Conservation (phyloP, 805 yeast species). For the Starmerella powellii region DNA sequence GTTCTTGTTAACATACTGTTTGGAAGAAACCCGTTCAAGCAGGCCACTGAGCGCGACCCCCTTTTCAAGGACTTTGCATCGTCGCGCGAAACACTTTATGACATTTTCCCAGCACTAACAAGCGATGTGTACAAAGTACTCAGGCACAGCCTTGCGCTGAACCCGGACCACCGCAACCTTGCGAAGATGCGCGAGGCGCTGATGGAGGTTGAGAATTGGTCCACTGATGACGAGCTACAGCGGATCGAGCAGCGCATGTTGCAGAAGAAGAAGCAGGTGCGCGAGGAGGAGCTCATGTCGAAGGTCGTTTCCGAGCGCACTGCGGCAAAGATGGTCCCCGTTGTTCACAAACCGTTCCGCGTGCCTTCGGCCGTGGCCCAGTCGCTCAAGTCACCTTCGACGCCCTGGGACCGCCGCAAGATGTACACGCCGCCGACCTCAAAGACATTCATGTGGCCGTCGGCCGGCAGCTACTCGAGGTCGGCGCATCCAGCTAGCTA, state of each 20-base stretch:
- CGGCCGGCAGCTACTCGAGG: background rate
- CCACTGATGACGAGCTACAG: constrained; percentile 66
- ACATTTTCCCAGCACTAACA: constrained; percentile 80
- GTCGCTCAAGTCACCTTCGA: constrained; percentile 16
- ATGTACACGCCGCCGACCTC: constrained; percentile 24
- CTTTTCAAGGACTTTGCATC: constrained; percentile 74
- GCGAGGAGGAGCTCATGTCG: background rate
- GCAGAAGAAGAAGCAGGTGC: background rate
- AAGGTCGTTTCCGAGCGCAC: constrained; percentile 3
- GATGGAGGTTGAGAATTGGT: constrained; percentile 48
- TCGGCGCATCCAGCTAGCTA: background rate
- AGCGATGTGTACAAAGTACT: constrained; percentile 76
- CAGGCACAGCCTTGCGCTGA: constrained; percentile 65
- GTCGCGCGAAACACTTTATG: constrained; percentile 80
- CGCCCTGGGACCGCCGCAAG: constrained; percentile 22
- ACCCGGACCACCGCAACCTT: constrained; percentile 74
- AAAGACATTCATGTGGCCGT: background rate
- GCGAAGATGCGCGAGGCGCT: constrained; percentile 49
- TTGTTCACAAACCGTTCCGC: constrained; percentile 22
- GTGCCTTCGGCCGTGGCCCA: constrained; percentile 23
- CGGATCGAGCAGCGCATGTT: constrained; percentile 25
- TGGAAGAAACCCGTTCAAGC: constrained; percentile 75
- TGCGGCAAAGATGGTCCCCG: constrained; percentile 14
- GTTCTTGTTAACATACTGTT: constrained; percentile 74
- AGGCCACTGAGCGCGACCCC: constrained; percentile 70